Conservation (phyloP, 768 basidiomycete genomes). For the Lactifluus volemus region DNA sequence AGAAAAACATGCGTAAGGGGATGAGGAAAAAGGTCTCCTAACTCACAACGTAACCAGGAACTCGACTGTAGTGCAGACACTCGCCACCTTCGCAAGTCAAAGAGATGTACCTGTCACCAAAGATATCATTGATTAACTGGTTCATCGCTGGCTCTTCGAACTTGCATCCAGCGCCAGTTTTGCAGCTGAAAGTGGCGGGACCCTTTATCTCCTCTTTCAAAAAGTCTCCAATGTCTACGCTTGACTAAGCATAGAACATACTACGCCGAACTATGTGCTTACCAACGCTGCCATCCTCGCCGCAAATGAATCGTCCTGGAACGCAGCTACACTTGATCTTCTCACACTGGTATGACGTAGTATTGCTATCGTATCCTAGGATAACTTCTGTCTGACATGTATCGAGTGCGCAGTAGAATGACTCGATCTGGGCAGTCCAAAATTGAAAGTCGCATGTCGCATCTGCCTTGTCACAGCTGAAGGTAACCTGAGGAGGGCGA, state of each 20-base stretch:
- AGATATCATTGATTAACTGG: slow-evolving; percentile 83
- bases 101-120: slow-evolving; percentile 87
- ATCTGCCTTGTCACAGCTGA: slow-evolving; percentile 66
- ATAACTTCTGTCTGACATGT: slow-evolving; percentile 46
- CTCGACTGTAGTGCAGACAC: slow-evolving; percentile 88
- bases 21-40: not conserved
- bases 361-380: slow-evolving; percentile 55
- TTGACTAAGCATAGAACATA: not conserved
- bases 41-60: slow-evolving; percentile 82
- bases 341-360: slow-evolving; percentile 71
- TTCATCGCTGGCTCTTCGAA: slow-evolving; percentile 99
- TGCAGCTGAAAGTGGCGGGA: slow-evolving; percentile 81
- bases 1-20: not conserved
- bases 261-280: slow-evolving; percentile 26
- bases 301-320: slow-evolving; percentile 91
- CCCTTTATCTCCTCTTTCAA: slow-evolving; percentile 83
- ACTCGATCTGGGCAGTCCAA: slow-evolving; percentile 92
- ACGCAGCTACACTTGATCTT: slow-evolving; percentile 87
- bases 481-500: slow-evolving; percentile 92
- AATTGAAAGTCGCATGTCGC: slow-evolving; percentile 90
- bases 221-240: slow-evolving; percentile 87
- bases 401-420: slow-evolving; percentile 88
- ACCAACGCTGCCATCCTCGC: slow-evolving; percentile 92
- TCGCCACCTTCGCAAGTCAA: slow-evolving; percentile 84
- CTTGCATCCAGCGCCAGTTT: slow-evolving; percentile 58